These are phyloP conservation scores for Dioscorea zingiberensis DNA, from an alignment of 106 monocot genomes.

Conservation along the genomic window DNA sequence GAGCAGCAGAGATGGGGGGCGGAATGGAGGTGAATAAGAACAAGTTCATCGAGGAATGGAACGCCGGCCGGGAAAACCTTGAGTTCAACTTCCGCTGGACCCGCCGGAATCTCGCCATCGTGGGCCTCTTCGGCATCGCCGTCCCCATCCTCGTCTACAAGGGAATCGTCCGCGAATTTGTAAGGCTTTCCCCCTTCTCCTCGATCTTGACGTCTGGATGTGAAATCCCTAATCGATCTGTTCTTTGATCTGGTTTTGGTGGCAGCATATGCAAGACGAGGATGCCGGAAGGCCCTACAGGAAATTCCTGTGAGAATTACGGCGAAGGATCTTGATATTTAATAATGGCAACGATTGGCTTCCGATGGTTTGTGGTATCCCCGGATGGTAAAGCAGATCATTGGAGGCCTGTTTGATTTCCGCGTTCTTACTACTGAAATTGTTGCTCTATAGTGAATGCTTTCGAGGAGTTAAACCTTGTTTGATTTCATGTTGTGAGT, in stretches of 20 bases:
- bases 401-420: too few species aligned
- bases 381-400: too few species aligned
- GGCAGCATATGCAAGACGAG: slow-evolving; percentile 82
- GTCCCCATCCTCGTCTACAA: slow-evolving; percentile 85
- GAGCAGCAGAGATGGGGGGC: slow-evolving; percentile 51
- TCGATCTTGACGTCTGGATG: background rate
- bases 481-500: too few species aligned
- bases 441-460: too few species aligned
- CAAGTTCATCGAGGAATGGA: slow-evolving; percentile 87
- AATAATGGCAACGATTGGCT: too few species aligned
- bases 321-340: too few species aligned
- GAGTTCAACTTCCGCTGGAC: slow-evolving; percentile 92
- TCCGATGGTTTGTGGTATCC: too few species aligned
- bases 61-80: slow-evolving; percentile 73
- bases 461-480: too few species aligned
- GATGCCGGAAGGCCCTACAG: slow-evolving; percentile 50
- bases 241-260: background rate
- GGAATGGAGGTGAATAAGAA: slow-evolving; percentile 97
- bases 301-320: slow-evolving; percentile 25
- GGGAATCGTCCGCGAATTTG: slow-evolving; percentile 68
- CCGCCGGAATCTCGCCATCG: slow-evolving; percentile 78
- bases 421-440: too few species aligned
- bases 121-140: slow-evolving; percentile 90
- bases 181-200: background rate
- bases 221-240: slow-evolving; percentile 5